phyloP scores from a whole-genome alignment of 164 flowering plant genomes.

The Warburgia ugandensis region DNA sequence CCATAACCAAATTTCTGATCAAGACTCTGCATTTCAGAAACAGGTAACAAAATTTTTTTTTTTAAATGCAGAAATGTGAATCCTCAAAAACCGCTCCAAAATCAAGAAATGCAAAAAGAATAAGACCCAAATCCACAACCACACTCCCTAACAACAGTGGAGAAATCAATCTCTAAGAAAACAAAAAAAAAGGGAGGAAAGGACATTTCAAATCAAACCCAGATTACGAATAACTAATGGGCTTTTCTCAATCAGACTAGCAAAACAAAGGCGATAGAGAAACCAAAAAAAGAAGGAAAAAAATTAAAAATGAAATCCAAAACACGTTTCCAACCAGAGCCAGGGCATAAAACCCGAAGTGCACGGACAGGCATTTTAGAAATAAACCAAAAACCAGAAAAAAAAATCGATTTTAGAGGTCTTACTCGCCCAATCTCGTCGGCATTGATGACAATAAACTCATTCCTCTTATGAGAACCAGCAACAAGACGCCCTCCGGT shows the following conservation, averaged over 20 bases:
- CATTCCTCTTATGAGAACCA: constrained; percentile 89
- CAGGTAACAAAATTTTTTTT: neutral
- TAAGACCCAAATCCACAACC: neutral
- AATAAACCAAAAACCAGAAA: neutral
- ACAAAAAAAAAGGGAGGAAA: neutral
- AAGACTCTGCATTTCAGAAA: neutral
- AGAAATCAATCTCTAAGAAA: neutral
- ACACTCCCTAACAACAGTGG: neutral
- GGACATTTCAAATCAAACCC: neutral
- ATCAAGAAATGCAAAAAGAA: neutral
- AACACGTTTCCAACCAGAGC: neutral
- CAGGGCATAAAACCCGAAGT: neutral
- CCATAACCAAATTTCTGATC: neutral
- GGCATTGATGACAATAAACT: constrained; percentile 88
- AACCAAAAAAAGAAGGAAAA: neutral
- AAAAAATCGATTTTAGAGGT: constrained; percentile 2
- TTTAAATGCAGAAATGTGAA: no score
- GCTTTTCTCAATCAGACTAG: no score
- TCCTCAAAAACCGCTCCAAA: neutral
- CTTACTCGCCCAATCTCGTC: constrained; percentile 81
- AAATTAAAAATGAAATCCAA: neutral
- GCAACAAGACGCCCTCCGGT: constrained; percentile 73
- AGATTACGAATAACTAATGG: no score
- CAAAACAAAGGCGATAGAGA: neutral
- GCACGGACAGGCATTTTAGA: neutral